phyloP scores from a whole-genome alignment of 805 yeast genomes.

The Ogataea minuta region DNA sequence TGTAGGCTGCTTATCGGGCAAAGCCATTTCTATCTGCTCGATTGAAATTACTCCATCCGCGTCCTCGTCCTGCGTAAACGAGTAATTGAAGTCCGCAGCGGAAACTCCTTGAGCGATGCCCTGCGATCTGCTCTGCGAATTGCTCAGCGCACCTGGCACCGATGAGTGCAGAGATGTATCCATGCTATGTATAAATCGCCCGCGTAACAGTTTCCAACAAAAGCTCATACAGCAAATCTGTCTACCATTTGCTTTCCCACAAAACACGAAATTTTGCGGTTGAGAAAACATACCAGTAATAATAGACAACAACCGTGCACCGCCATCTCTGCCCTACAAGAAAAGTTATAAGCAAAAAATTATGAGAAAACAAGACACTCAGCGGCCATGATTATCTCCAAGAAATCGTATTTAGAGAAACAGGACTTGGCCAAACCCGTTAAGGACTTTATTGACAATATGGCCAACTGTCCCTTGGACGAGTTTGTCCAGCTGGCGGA shows the following conservation, averaged over 20 bases:
- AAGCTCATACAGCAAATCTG: slow-evolving; percentile 7
- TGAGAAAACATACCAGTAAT: neutral
- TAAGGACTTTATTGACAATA: slow-evolving; percentile 15
- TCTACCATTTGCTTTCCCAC: slow-evolving; percentile 1
- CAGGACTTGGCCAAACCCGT: slow-evolving; percentile 21
- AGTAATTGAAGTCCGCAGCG: slow-evolving; percentile 17
- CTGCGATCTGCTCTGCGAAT: slow-evolving; percentile 3
- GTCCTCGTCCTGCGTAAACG: slow-evolving; percentile 17
- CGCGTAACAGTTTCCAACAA: slow-evolving; percentile 1
- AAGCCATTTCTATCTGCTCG: slow-evolving; percentile 1
- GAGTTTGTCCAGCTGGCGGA: slow-evolving; percentile 23
- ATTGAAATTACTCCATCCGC: slow-evolving; percentile 10
- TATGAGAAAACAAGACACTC: slow-evolving; percentile 5
- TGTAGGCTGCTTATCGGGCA: neutral
- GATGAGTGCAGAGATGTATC: neutral
- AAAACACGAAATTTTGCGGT: slow-evolving; percentile 3
- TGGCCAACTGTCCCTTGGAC: slow-evolving; percentile 19
- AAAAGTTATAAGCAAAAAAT: slow-evolving; percentile 4
- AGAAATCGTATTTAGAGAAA: slow-evolving; percentile 18
- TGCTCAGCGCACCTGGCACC: neutral
- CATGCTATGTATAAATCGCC: slow-evolving; percentile 1
- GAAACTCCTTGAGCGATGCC: slow-evolving; percentile 11
- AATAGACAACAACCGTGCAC: slow-evolving; percentile 4
- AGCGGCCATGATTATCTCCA: slow-evolving; percentile 17
- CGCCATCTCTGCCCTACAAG: neutral